phyloP scores from a whole-genome alignment of 805 yeast genomes.

The Barnettozyma pratensis region DNA sequence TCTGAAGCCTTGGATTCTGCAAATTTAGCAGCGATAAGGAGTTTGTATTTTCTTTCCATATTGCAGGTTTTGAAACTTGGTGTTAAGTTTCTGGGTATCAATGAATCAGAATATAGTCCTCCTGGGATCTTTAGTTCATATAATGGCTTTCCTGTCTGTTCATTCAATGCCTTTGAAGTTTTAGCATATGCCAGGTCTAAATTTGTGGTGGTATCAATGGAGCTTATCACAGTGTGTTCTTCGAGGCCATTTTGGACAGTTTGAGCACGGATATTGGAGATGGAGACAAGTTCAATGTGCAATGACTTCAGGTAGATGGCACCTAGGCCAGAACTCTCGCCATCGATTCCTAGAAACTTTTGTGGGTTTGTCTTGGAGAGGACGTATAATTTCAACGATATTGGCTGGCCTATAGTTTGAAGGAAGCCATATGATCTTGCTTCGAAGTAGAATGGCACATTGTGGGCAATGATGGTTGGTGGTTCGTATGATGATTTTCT shows the following conservation, averaged over 20 bases:
- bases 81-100: constrained; percentile 36
- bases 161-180: constrained; percentile 8
- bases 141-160: constrained; percentile 34
- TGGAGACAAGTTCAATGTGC: constrained; percentile 22
- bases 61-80: constrained; percentile 48
- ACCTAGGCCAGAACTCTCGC: constrained; percentile 45
- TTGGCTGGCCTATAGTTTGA: constrained; percentile 11
- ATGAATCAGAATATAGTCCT: constrained; percentile 31
- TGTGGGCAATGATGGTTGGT: constrained; percentile 5
- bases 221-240: neutral
- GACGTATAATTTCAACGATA: constrained; percentile 21
- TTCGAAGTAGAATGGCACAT: constrained; percentile 12
- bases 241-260: constrained; percentile 5
- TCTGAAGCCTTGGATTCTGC: constrained; percentile 1
- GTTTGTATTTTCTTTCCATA: constrained; percentile 38
- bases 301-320: constrained; percentile 37
- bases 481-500: constrained; percentile 2
- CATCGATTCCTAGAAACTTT: constrained; percentile 29
- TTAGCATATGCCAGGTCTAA: constrained; percentile 8
- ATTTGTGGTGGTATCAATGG: neutral
- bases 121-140: constrained; percentile 27
- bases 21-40: constrained; percentile 33
- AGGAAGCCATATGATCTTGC: constrained; percentile 12
- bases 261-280: constrained; percentile 18
- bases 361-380: constrained; percentile 19